Conservation (phyloP, 371 early-diverging fungal species). For the Circinella umbellata region DNA sequence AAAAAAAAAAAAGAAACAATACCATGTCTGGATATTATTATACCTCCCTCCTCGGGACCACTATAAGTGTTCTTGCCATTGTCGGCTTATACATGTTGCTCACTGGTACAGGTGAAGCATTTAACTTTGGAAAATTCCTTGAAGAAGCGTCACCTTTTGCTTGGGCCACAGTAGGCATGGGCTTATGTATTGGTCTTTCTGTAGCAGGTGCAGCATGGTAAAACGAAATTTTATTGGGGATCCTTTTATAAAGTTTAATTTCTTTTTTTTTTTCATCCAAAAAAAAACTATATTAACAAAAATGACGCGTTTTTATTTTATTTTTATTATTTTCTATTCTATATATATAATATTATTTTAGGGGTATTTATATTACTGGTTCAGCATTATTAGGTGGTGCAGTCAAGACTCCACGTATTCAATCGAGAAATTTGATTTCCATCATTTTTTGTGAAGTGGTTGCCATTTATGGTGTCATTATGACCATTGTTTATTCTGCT, state of each 20-base stretch:
- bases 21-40: constrained; percentile 36
- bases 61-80: constrained; percentile 39
- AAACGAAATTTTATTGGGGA: constrained; percentile 19
- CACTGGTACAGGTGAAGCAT: constrained; percentile 85
- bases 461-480: constrained; percentile 97
- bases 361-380: constrained; percentile 96
- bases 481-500: constrained; percentile 94
- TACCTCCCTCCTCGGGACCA: constrained; percentile 33
- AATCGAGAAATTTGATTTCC: constrained; percentile 95
- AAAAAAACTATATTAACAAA: too few relatives aligned
- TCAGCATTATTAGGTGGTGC: constrained; percentile 91
- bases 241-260: too few relatives aligned
- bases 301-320: constrained; percentile 6
- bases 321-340: not conserved
- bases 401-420: constrained; percentile 92
- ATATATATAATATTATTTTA: constrained; percentile 23
- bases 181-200: constrained; percentile 85
- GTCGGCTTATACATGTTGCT: constrained; percentile 83
- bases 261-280: too few relatives aligned
- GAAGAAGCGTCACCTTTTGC: constrained; percentile 83
- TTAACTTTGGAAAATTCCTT: constrained; percentile 85
- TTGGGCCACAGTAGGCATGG: constrained; percentile 90
- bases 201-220: constrained; percentile 98
- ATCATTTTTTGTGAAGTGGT: constrained; percentile 99
- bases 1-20: not conserved